phyloP scores from a whole-genome alignment of 2,329 filamentous ascomycete genomes.

The Sporothrix variecibatus region DNA sequence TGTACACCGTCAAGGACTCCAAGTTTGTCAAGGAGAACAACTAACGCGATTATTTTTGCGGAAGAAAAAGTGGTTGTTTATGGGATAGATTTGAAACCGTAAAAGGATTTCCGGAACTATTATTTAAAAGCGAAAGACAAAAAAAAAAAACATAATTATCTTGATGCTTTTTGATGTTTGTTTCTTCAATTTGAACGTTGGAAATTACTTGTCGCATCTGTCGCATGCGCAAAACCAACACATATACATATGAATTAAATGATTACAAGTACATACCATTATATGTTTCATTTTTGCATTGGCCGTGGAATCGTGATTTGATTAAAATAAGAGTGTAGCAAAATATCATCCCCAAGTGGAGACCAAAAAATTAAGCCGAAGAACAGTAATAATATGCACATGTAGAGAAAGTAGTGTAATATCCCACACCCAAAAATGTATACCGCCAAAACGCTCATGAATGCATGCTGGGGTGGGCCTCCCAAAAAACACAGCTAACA shows the following conservation, averaged over 20 bases:
- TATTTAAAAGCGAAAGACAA: slow-evolving; percentile 15
- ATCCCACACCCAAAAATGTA: not conserved
- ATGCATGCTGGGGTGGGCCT: not conserved
- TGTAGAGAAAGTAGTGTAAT: not conserved
- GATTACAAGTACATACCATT: not conserved
- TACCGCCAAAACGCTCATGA: not conserved
- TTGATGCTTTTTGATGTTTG: not conserved
- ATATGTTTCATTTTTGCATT: not conserved
- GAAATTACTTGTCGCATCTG: too few relatives aligned
- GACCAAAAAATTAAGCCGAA: not conserved
- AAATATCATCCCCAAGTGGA: not conserved
- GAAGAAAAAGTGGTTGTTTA: not conserved
- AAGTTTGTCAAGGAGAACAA: slow-evolving; percentile 48
- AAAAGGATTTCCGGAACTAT: slow-evolving; percentile 3
- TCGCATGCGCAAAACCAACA: not conserved
- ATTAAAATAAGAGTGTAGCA: slow-evolving; percentile 2
- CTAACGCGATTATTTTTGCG: not conserved
- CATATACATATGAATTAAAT: slow-evolving; percentile 9
- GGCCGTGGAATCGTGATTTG: slow-evolving; percentile 14
- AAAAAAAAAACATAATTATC: slow-evolving; percentile 6
- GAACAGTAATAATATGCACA: not conserved
- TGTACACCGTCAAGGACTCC: slow-evolving; percentile 68
- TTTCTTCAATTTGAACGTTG: not conserved
- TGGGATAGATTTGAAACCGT: not conserved
- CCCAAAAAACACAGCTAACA: not conserved